Evolutionary conservation across 106 monocot species (phyloP), one percentile per base, ranked within the genome.

Genomic region (Platanthera zijinensis): DNA sequence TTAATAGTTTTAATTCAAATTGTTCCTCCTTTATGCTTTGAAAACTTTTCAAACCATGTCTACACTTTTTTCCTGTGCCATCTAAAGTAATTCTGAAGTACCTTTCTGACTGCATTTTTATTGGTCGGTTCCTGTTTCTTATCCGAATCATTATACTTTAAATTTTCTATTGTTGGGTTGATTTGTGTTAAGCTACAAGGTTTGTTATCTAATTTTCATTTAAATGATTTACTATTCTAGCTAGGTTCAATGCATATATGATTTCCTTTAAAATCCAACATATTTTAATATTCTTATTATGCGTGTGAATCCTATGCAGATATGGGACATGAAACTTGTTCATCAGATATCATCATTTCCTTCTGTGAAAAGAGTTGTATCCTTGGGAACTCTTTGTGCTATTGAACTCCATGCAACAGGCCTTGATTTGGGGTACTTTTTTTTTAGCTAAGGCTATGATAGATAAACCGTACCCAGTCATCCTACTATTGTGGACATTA

Each of bases 311-410:
- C 17, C 74, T 56, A 74, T 87, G 80, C 83, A 99, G 99, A 80
- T 99, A 75, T 94, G 99, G 97, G 90, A 92, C 50, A 19, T 69
- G 61, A 80, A 87, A 78, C 62, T 90, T 78, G 84, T 92, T 78
- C 81, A 53, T 17, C 75, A 84, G 53, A 75, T 99, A 74, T 94
- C 99, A 64, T 84, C 78, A 32, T 83, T 88, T 75, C 77, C 82
- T 52, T 72, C 84, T 49, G 88, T 99, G 48, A 76, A 84, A 59
- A 88, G 99, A 78, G 84, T 99, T 19, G 63, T 94, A 52, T 69
- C 88, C 7, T 61, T 99, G 72, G 99, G 99, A 78, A 99, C 99
- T 30, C 80, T 99, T 25, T 88, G 86, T 84, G 88, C 90, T 56
- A 74, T 99, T 63, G 90, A 99, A 79, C 90, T 99, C 14, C 80